phyloP scores from a whole-genome alignment of 306 rosid genomes.

The Hippophae tibetana region DNA sequence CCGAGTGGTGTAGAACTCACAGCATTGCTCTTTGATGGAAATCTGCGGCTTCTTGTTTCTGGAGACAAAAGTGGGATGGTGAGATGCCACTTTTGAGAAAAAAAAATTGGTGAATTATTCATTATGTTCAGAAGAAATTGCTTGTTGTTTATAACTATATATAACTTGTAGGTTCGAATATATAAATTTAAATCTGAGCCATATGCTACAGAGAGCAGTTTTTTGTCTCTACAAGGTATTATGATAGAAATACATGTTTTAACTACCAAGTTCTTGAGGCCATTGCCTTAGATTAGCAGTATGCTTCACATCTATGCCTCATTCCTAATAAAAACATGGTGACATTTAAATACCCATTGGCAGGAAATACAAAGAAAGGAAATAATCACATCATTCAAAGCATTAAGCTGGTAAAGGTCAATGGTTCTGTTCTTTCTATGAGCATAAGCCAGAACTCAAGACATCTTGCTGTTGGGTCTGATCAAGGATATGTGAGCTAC shows the following conservation, averaged over 20 bases:
- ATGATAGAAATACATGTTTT: slow-evolving; percentile 6
- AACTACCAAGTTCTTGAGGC: not conserved
- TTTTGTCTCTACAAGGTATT: slow-evolving; percentile 70
- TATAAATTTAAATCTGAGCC: slow-evolving; percentile 77
- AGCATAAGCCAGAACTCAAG: slow-evolving; percentile 38
- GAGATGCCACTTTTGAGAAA: slow-evolving; percentile 10
- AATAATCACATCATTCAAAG: slow-evolving; percentile 52
- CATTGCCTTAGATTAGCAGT: slow-evolving; percentile 8
- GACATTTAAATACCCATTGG: slow-evolving; percentile 10
- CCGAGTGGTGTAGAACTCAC: slow-evolving; percentile 69
- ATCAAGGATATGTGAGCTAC: slow-evolving; percentile 69
- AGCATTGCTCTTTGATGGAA: slow-evolving; percentile 46
- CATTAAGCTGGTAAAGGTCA: slow-evolving; percentile 51
- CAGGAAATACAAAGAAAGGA: slow-evolving; percentile 76
- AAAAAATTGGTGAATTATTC: not conserved
- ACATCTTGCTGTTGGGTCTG: slow-evolving; percentile 86
- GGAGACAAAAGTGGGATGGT: slow-evolving; percentile 90
- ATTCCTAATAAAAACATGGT: slow-evolving; percentile 10
- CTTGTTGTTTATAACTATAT: slow-evolving; percentile 8
- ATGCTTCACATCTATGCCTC: slow-evolving; percentile 5
- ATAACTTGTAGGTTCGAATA: slow-evolving; percentile 54
- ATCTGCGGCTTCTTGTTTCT: slow-evolving; percentile 54
- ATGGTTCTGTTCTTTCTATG: slow-evolving; percentile 53
- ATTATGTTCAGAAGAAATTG: slow-evolving; percentile 1
- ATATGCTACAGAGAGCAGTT: slow-evolving; percentile 41